Evolutionary conservation across 129 eudicot genomes (phyloP).

Genomic region (Chrysanthemum lavandulifolium): DNA sequence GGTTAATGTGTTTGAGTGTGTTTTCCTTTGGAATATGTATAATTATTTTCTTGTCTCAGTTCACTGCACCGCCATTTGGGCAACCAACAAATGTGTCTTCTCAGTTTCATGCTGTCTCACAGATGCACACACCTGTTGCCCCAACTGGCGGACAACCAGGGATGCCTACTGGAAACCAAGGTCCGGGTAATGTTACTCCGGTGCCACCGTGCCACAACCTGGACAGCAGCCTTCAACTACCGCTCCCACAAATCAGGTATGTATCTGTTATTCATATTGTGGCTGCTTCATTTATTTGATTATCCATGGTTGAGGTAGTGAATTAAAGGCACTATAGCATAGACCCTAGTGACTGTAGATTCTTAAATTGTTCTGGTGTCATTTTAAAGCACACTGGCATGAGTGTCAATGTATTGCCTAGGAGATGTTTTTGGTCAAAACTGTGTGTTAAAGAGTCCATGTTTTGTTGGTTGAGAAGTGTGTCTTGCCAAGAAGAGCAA

Average conservation of each 20-base stretch:
- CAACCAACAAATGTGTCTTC: no score
- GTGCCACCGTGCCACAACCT: constrained; percentile 46
- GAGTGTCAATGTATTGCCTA: background rate
- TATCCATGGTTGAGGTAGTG: background rate
- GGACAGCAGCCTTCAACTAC: constrained; percentile 51
- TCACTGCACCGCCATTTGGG: no score
- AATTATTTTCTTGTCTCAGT: no score
- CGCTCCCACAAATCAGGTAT: constrained; percentile 43
- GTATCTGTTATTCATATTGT: background rate
- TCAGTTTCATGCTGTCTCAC: no score
- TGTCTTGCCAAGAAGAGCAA: no score
- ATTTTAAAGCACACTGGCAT: background rate
- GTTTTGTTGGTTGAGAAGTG: no score
- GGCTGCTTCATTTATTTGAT: background rate
- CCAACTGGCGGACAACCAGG: constrained; percentile 71
- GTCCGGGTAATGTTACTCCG: constrained; percentile 38
- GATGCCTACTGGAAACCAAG: constrained; percentile 66
- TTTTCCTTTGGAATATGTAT: no score
- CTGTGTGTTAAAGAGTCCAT: no score
- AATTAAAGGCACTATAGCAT: background rate
- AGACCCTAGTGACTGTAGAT: background rate
- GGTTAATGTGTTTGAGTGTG: no score
- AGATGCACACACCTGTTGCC: constrained; percentile 55
- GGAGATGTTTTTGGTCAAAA: no score
- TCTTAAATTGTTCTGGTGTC: background rate